Evolutionary conservation across 768 basidiomycete species (phyloP).

Genomic region (Russula foetens): DNA sequence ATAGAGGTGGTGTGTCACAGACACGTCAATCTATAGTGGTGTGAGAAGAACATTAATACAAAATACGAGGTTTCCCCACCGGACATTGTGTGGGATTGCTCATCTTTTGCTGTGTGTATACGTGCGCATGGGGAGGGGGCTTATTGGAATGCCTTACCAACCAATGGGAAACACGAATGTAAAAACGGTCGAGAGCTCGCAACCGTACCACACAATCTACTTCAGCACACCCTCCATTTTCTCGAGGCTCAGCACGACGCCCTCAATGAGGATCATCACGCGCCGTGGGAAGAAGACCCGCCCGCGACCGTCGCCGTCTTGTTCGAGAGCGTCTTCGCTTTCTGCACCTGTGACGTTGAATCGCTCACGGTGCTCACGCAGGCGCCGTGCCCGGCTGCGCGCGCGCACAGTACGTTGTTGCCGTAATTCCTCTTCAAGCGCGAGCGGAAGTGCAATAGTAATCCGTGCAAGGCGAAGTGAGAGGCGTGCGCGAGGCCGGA

Average conservation of each 20-base stretch:
- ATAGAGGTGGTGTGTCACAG: neutral
- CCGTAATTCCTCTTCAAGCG: conserved; percentile 59
- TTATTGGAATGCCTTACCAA: neutral
- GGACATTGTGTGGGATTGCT: neutral
- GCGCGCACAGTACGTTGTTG: conserved; percentile 31
- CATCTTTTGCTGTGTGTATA: neutral
- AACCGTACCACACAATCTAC: neutral
- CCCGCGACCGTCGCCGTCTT: conserved; percentile 19
- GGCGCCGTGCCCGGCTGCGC: conserved; percentile 19
- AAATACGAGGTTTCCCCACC: neutral
- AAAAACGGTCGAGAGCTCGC: neutral
- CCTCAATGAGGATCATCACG: conserved; percentile 51
- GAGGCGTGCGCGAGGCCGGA: conserved; percentile 65
- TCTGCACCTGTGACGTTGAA: conserved; percentile 11
- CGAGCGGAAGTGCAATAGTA: conserved; percentile 65
- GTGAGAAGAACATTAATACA: neutral
- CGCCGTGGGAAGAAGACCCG: conserved; percentile 44
- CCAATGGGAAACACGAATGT: neutral
- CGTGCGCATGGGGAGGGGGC: neutral
- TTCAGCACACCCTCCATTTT: conserved; percentile 50
- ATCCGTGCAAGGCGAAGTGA: conserved; percentile 73
- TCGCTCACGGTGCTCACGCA: conserved; percentile 15
- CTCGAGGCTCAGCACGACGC: conserved; percentile 54
- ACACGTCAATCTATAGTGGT: neutral
- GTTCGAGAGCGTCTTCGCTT: conserved; percentile 22